These are phyloP conservation scores for Caryopteris hybrid DNA, from an alignment of 305 asterid genomes.

Conservation along the genomic window DNA sequence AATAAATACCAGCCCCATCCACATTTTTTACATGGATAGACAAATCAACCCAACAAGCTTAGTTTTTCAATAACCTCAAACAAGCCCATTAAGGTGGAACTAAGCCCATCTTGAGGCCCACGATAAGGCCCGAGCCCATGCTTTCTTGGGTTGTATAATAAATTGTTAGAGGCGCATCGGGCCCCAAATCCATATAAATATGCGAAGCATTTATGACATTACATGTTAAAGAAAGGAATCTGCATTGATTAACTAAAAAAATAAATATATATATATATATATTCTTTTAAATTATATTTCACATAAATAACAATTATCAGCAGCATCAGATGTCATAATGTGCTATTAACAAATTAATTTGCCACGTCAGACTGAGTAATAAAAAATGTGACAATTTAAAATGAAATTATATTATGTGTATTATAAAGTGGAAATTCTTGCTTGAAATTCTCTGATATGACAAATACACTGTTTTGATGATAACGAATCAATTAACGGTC, in stretches of 20 bases:
- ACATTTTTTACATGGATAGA: too few relatives aligned
- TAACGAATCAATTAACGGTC: not conserved
- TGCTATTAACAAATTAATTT: not conserved
- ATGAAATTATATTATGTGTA: not conserved
- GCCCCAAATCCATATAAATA: constrained; percentile 1
- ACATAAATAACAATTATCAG: not conserved
- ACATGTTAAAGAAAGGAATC: not conserved
- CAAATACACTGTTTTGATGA: too few relatives aligned
- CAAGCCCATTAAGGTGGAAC: too few relatives aligned
- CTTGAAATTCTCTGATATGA: not conserved
- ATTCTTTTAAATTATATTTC: not conserved
- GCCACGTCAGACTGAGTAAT: not conserved
- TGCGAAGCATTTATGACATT: not conserved
- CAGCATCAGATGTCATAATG: not conserved
- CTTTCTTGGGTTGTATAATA: too few relatives aligned
- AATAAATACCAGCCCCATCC: too few relatives aligned
- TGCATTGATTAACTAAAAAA: constrained; percentile 4
- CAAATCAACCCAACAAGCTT: too few relatives aligned
- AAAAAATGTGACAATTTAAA: not conserved
- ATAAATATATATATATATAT: too few relatives aligned
- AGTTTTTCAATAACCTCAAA: too few relatives aligned
- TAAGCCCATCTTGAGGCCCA: not conserved
- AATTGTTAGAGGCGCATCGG: not conserved
- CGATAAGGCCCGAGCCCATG: not conserved
- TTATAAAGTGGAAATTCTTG: too few relatives aligned